Evolutionary conservation across 345 rosid genomes (phyloP).

Genomic region (Eucalyptus cloeziana): DNA sequence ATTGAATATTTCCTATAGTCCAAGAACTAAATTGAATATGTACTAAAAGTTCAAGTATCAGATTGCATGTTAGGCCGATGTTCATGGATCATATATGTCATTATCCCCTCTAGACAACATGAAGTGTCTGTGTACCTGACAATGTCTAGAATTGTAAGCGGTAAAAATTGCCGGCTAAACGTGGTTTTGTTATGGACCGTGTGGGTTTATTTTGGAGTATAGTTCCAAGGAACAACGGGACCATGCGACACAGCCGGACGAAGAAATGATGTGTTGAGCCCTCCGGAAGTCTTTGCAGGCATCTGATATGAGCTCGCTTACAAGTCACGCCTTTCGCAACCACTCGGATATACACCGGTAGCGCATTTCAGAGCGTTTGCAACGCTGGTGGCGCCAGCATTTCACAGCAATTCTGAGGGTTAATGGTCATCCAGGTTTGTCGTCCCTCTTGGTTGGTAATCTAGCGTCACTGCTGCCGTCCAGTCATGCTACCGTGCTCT

Average conservation of each 20-base stretch:
- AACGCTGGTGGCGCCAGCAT: not conserved
- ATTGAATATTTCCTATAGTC: too few relatives aligned
- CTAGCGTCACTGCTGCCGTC: not conserved
- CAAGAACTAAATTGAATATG: too few relatives aligned
- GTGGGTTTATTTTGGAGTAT: not conserved
- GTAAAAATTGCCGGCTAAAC: not conserved
- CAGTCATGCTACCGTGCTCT: not conserved
- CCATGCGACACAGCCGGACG: not conserved
- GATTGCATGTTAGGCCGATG: fast-evolving
- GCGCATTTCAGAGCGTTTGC: not conserved
- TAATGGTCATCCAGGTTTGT: not conserved
- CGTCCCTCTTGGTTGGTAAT: not conserved
- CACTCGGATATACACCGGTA: not conserved
- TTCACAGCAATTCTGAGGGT: not conserved
- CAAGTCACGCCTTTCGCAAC: not conserved
- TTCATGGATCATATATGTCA: not conserved
- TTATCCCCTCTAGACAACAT: not conserved
- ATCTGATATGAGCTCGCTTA: not conserved
- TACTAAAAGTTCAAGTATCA: too few relatives aligned
- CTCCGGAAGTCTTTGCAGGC: not conserved
- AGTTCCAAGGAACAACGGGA: not conserved
- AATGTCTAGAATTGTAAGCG: not conserved
- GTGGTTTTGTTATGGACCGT: not conserved
- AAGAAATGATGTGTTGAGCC: not conserved
- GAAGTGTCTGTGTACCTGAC: not conserved